Evolutionary conservation across 2,329 filamentous ascomycete species (phyloP), one percentile per base, ranked within the genome.

Genomic region (Fusarium tanahbumbuense): DNA sequence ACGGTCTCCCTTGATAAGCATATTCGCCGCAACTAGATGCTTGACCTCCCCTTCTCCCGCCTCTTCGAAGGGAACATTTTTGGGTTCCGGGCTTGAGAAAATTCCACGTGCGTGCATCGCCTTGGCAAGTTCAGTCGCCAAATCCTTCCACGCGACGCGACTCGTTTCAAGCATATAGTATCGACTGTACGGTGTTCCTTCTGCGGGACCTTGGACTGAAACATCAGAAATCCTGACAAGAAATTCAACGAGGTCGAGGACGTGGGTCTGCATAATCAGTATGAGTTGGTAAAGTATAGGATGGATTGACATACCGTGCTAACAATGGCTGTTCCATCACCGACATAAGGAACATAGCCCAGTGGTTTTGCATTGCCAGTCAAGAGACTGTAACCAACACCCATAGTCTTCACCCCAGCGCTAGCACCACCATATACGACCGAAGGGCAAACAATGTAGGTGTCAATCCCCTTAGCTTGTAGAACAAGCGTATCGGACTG

Each of bases 1-100:
- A 16, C 61, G 61, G 2, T 64, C 61, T 1, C 61, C 61, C 25
- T 64, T 64, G 8, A 59, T 27, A 4, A 64, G 60, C 61, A 64
- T 64, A 22, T 64, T 64, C 2, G 60, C 55, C 2, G 30, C 61
- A 3, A 64, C 45, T 1, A 64, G 61, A 9, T 50, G 55, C 40
- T 64, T 59, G 7, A 64, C 52, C 18, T 64, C 61, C 5, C 52
- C 60, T 8, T 59, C 44, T 13, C 61, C 61, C 25, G 60, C 60
- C n/a, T 46, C 30, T 28, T 64, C 30, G 4, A 64, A 59, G 0
- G 41, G 12, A 6, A 64, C 60, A 16, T 20, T 46, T 27, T 58
- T 50, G 1, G 61, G 60, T 0, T 34, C 37, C 8, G 52, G 1
- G 3, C 8, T 45, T 0, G 40, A 8, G n/a, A 64, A 32, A 6